Evolutionary conservation across 352 stramenopile species (phyloP).

Genomic region (Phytophthora megakarya): DNA sequence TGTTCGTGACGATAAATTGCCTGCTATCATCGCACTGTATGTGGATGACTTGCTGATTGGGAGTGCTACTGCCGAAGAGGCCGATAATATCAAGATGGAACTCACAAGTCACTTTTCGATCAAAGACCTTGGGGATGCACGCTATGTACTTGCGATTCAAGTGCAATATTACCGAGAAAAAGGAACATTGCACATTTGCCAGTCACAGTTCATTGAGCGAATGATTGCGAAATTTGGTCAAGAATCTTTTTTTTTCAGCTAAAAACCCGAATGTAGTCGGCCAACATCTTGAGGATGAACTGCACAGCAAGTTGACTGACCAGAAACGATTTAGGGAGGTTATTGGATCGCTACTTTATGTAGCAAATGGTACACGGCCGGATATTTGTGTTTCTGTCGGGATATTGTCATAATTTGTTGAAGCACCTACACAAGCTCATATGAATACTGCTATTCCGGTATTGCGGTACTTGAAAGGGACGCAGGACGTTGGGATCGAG

Average conservation of each 20-base stretch:
- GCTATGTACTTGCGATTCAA: constrained; percentile 22
- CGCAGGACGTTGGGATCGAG: background rate
- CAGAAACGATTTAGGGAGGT: constrained; percentile 12
- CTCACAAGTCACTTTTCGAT: constrained; percentile 10
- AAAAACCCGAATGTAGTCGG: background rate
- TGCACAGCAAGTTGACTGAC: background rate
- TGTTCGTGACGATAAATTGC: background rate
- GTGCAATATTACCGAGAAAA: constrained; percentile 3
- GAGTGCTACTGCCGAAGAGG: background rate
- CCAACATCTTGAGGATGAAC: background rate
- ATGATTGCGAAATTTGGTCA: constrained; percentile 8
- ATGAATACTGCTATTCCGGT: constrained; percentile 8
- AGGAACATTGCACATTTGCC: constrained; percentile 1
- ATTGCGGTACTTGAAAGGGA: constrained; percentile 21
- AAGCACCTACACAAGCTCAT: constrained; percentile 14
- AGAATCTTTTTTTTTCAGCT: background rate
- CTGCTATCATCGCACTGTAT: constrained; percentile 6
- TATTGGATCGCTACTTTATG: constrained; percentile 20
- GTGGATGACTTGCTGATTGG: constrained; percentile 18
- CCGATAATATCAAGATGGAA: background rate
- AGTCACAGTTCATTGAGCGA: constrained; percentile 11
- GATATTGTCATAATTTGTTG: constrained; percentile 16
- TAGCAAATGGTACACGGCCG: constrained; percentile 24
- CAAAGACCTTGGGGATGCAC: constrained; percentile 16
- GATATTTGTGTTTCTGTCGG: constrained; percentile 16